phyloP scores from a whole-genome alignment of 1,284 basidiomycete genomes.

The Rhodotorula glutinis region DNA sequence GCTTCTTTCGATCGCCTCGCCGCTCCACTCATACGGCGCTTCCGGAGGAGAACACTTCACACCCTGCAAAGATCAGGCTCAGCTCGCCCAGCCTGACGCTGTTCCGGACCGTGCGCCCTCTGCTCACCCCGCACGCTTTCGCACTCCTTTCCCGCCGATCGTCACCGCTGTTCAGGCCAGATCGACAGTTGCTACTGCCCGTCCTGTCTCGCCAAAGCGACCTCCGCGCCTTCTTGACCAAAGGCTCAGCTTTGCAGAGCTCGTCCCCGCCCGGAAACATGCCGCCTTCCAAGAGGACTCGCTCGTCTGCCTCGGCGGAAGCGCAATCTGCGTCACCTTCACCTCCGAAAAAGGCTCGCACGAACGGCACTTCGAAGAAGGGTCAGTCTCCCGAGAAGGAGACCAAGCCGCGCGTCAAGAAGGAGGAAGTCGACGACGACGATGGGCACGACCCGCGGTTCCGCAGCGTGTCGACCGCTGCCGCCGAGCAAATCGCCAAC shows the following conservation, averaged over 20 bases:
- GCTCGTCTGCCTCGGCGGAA: constrained; percentile 3
- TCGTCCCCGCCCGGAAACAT: background rate
- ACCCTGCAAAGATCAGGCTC: too few species aligned
- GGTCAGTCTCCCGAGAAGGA: background rate
- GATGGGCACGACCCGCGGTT: background rate
- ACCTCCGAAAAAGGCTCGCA: background rate
- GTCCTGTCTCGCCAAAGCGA: constrained; percentile 13
- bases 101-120: too few species aligned
- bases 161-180: too few species aligned
- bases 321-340: background rate
- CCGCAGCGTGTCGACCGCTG: background rate
- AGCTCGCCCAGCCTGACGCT: too few species aligned
- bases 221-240: constrained; percentile 1
- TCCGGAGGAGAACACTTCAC: too few species aligned
- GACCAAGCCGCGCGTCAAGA: background rate
- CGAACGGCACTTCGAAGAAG: background rate
- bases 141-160: too few species aligned
- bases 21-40: too few species aligned
- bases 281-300: background rate
- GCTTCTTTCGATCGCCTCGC: too few species aligned
- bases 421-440: constrained; percentile 6
- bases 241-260: background rate
- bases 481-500: background rate
- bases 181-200: background rate
- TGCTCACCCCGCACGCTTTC: too few species aligned